Conservation (phyloP, 495 filamentous ascomycete species). For the Penicillium ochrochloron region DNA sequence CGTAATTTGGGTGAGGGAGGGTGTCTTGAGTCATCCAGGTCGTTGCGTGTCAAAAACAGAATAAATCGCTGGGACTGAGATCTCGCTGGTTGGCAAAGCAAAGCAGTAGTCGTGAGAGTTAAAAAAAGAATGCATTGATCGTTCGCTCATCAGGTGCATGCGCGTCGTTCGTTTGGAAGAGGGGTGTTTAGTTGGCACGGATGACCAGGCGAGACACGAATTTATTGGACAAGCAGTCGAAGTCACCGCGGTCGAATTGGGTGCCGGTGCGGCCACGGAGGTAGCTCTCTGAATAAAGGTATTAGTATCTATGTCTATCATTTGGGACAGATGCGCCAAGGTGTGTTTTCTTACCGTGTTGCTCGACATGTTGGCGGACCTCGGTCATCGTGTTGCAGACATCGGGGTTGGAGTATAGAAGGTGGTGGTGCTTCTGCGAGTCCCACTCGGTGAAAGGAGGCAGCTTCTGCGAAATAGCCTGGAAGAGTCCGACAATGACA, state of each 20-base stretch:
- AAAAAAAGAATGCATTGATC: slow-evolving; percentile 25
- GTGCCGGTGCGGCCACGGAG: slow-evolving; percentile 60
- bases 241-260: slow-evolving; percentile 86
- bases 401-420: slow-evolving; percentile 83
- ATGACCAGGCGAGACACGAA: slow-evolving; percentile 93
- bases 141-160: slow-evolving; percentile 49
- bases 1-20: slow-evolving; percentile 12
- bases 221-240: slow-evolving; percentile 93
- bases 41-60: slow-evolving; percentile 20
- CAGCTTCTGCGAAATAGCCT: slow-evolving; percentile 92
- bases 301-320: not conserved
- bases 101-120: slow-evolving; percentile 25
- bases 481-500: slow-evolving; percentile 92
- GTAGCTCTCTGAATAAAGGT: slow-evolving; percentile 54
- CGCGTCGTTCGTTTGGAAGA: slow-evolving; percentile 16
- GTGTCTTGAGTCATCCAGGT: slow-evolving; percentile 31
- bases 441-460: slow-evolving; percentile 92
- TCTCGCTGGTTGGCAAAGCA: slow-evolving; percentile 31
- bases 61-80: slow-evolving; percentile 18
- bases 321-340: too few species aligned
- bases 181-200: slow-evolving; percentile 73
- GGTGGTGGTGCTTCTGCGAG: slow-evolving; percentile 80
- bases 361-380: slow-evolving; percentile 83
- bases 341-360: slow-evolving; percentile 70
- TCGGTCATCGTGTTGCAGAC: slow-evolving; percentile 95